Conservation (phyloP, 176 grass and related monocot genomes). For the Oryza glaberrima region DNA sequence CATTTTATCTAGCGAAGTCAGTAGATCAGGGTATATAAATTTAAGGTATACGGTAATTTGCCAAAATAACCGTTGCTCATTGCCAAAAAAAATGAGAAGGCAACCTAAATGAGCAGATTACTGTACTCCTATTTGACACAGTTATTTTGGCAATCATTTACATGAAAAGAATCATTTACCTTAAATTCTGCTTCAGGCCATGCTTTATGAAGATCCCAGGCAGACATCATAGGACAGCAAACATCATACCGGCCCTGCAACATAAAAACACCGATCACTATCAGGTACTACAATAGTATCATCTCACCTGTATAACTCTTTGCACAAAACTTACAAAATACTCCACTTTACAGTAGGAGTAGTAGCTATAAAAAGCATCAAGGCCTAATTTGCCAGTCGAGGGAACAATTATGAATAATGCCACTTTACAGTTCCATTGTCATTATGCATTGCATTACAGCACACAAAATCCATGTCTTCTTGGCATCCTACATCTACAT, state of each 20-base stretch:
- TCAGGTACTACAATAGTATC: background rate
- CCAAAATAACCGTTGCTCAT: too few species aligned
- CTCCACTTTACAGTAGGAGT: too few species aligned
- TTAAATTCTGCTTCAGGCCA: constrained; percentile 97
- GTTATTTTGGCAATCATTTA: background rate
- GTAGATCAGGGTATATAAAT: too few species aligned
- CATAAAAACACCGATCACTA: constrained; percentile 25
- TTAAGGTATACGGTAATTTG: too few species aligned
- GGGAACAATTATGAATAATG: background rate
- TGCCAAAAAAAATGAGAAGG: too few species aligned
- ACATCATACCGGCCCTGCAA: constrained; percentile 90
- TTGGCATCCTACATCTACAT: background rate
- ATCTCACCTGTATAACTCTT: background rate
- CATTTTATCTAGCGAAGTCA: background rate
- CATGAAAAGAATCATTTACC: constrained; percentile 37
- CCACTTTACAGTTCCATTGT: background rate
- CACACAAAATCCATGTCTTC: background rate
- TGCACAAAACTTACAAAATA: background rate
- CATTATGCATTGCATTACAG: background rate
- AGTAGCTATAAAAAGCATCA: background rate
- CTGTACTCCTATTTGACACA: background rate
- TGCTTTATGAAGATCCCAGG: constrained; percentile 98
- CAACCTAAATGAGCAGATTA: background rate
- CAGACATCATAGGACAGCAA: constrained; percentile 97
- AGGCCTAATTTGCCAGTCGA: background rate